Evolutionary conservation across 768 basidiomycete genomes (phyloP), one percentile per base, ranked within the genome.

Genomic region (Crassisporium funariophilum): DNA sequence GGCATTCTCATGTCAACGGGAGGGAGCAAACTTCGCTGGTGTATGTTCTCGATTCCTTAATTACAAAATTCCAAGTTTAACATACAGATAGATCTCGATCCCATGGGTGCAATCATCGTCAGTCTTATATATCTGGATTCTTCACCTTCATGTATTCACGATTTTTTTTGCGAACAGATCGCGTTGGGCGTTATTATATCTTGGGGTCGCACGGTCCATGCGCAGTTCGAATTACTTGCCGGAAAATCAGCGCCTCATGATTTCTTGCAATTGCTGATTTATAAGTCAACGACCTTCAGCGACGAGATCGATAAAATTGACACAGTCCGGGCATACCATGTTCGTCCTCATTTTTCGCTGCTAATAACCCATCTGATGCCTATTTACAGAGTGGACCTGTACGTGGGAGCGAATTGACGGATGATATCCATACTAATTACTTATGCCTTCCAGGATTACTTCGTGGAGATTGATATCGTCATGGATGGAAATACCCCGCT

Each of bases 381-480:
- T 41, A 53, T 44, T 23, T 57, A 22, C 61, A 84, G 84, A 88
- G 87, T 65, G 88, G 88, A 41, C 88, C 87, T 22, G 86, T 88
- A 56, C 40, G 50, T 38, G 33, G 16, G 16, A 2, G 15, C 13
- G 31, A 15, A n/a, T 35, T 23, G 13, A 12, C 16, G 15, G 44
- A 27, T n/a, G 23, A 9, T 9, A 15, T 24, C 4, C 5, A 35
- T 41, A 41, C 42, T 40, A 42, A 41, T 19, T 48, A 5, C 13
- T 46, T 25, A 12, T 23, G n/a, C n/a, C 29, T 29, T 34, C 22
- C 57, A 88, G 86, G 81, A 91, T 49, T 95, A 93, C 61, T 90
- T 94, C 61, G 94, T 98, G 35, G 97, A 98, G 67, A 77, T 98
- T 11, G 97, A 99, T 64, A 81, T 98, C 36, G 95, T 98, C 34